Base-by-base conservation (phyloP, 148 eudicot genomes). In the Arbutus unedo region DNA sequence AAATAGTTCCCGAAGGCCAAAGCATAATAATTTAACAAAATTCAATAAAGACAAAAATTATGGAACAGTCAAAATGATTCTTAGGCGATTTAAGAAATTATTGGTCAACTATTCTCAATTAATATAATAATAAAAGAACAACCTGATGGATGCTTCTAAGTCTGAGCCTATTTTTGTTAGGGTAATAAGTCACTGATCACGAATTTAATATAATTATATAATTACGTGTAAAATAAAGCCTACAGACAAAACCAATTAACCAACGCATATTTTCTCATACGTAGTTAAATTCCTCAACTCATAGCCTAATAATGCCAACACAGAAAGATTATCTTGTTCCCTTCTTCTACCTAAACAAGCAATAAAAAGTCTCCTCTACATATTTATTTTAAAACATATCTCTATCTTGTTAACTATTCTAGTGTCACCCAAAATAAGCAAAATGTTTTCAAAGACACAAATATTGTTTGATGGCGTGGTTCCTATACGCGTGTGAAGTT, bases 41-140 rank as follows among this genome's bases (percentile, higher is more conserved):
- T 49, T 21, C 16, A 75, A 64, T 10, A 13, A 70, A 70, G 51
- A 6, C 59, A 62, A 81, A 81, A 66, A 70, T 64, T 53, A 73
- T 79, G 54, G 62, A 79, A 62, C 60, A 53, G 49, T 19, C 50
- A 72, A 15, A 50, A 77, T 14, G 47, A 45, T 83, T 53, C 74
- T 66, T 25, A 41, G 47, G 47, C 41, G 74, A 70, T 70, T 70
- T 70, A 16, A 70, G 44, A 64, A 70, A 78, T 9, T 18, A 13
- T 8, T 70, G 38, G 76, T 72, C 77, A 81, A 31, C 51, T 6
- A 8, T 23, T 31, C 48, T 10, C 19, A 5, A 47, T 70, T 31
- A 3, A 62, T n/a, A 21, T 66, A 48, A 21, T 66, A 48, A 48
- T 75, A 21, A 49, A 48, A 51, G 10, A 49, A 15, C 41, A 7